Percentiles rank a stretch among this genome's conserved stretches.
Conservation (phyloP, 441 rosid species). For the Capsella rubella region DNA sequence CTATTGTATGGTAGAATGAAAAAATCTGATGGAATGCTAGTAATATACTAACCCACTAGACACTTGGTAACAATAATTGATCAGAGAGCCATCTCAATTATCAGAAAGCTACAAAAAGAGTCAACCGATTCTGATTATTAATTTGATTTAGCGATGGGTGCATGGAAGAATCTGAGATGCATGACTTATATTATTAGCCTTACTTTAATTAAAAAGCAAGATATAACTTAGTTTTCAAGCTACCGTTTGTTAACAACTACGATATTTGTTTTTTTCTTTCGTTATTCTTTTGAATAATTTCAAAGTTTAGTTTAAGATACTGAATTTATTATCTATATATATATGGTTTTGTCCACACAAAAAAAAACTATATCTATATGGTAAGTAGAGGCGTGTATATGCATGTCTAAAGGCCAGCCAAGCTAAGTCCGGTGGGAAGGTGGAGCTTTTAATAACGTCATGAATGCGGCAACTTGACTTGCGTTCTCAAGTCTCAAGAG, state of each 20-base stretch:
- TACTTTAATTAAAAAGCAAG: constrained; percentile 35
- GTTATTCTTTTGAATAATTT: background rate
- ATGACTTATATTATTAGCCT: constrained; percentile 19
- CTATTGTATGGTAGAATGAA: background rate
- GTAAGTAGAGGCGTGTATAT: background rate
- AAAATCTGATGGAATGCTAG: background rate
- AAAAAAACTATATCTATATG: background rate
- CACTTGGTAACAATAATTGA: constrained; percentile 12
- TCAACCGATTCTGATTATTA: constrained; percentile 35
- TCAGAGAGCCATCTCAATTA: constrained; percentile 36
- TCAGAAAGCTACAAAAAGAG: constrained; percentile 44
- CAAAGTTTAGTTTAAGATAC: background rate
- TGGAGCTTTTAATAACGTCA: constrained; percentile 33
- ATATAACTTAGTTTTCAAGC: constrained; percentile 44
- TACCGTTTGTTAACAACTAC: constrained; percentile 40
- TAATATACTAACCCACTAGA: background rate
- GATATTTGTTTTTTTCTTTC: background rate
- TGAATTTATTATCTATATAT: too few species aligned
- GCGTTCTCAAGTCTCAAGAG: constrained; percentile 18
- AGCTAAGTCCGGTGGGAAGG: constrained; percentile 34
- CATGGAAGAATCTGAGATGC: constrained; percentile 33
- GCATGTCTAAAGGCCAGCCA: background rate
- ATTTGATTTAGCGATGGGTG: constrained; percentile 20
- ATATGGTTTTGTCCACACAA: too few species aligned
- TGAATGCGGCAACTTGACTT: constrained; percentile 41